phyloP scores from a whole-genome alignment of 1,284 basidiomycete genomes.

The Leccinum pallidistipes region DNA sequence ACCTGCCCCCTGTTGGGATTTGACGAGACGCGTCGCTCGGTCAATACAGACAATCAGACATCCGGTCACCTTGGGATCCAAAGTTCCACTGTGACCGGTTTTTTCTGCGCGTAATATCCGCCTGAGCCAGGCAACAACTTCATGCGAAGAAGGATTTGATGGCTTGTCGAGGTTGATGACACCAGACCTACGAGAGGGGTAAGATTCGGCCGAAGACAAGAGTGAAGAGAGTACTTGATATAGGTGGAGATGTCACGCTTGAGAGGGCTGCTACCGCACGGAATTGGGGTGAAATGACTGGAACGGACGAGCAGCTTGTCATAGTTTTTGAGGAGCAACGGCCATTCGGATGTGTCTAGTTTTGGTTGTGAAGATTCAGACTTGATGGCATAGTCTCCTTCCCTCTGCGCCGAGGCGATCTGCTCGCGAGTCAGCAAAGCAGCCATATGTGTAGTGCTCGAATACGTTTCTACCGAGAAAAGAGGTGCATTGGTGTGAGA shows the following conservation, averaged over 20 bases:
- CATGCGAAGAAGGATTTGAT: constrained; percentile 99
- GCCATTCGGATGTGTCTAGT: constrained; percentile 97
- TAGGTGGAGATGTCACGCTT: constrained; percentile 92
- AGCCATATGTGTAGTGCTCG: constrained; percentile 25
- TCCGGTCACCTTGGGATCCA: constrained; percentile 99
- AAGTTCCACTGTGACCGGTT: constrained; percentile 96
- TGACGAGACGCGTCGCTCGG: constrained; percentile 98
- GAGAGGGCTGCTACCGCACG: constrained; percentile 85
- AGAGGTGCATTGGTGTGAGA: constrained; percentile 7
- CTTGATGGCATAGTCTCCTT: constrained; percentile 84
- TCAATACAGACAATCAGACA: constrained; percentile 99
- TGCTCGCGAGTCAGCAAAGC: constrained; percentile 59
- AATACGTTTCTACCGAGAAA: neutral
- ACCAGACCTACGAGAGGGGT: constrained; percentile 66
- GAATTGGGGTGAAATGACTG: constrained; percentile 98
- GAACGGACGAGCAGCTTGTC: constrained; percentile 94
- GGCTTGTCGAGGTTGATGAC: constrained; percentile 99
- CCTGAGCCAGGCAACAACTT: constrained; percentile 98
- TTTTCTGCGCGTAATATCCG: constrained; percentile 97
- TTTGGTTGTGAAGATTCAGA: constrained; percentile 72
- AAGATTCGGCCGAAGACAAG: constrained; percentile 9
- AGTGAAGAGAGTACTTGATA: constrained; percentile 64
- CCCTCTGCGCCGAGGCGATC: constrained; percentile 68
- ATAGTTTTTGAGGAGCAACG: constrained; percentile 97
- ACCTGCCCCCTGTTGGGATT: constrained; percentile 97